A percentile compares a stretch with the other conserved stretches of the same genome.
Conservation (phyloP, 352 stramenopile genomes). For the Phytophthora pseudosyringae region DNA sequence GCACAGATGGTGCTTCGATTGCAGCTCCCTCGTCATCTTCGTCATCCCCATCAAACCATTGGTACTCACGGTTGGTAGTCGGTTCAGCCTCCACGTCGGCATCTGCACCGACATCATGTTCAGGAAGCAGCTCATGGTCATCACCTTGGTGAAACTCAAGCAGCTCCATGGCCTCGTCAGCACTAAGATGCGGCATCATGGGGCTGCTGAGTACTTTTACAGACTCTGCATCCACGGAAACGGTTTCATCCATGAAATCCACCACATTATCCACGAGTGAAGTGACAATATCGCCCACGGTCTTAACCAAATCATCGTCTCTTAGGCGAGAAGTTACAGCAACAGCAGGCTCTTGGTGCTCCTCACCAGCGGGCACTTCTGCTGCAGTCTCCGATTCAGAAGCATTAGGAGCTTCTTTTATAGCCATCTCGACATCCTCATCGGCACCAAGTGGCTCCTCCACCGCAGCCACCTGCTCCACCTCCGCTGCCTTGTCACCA, state of each 20-base stretch:
- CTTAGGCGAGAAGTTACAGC: not conserved
- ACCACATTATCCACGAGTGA: constrained; percentile 29
- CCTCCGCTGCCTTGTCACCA: not conserved
- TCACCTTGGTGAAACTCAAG: constrained; percentile 34
- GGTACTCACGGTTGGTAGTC: constrained; percentile 28
- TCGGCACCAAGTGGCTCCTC: not conserved
- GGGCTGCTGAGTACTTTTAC: constrained; percentile 23
- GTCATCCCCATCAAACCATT: constrained; percentile 51
- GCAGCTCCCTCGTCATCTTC: constrained; percentile 30
- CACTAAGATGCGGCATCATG: constrained; percentile 32
- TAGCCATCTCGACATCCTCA: constrained; percentile 18
- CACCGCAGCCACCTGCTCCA: not conserved
- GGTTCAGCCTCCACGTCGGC: constrained; percentile 16
- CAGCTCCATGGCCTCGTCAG: constrained; percentile 37
- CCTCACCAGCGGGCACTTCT: not conserved
- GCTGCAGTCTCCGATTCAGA: not conserved
- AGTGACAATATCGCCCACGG: constrained; percentile 16
- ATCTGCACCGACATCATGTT: constrained; percentile 17
- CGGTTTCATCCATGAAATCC: constrained; percentile 14
- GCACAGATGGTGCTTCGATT: constrained; percentile 15
- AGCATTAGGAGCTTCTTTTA: not conserved
- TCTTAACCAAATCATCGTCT: constrained; percentile 1
- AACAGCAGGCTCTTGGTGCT: not conserved
- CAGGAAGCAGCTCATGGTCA: constrained; percentile 27
- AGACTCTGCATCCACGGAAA: constrained; percentile 14